Evolutionary conservation across 2,329 filamentous ascomycete genomes (phyloP), one percentile per base, ranked within the genome.

Genomic region (Colletotrichum gigasporum): DNA sequence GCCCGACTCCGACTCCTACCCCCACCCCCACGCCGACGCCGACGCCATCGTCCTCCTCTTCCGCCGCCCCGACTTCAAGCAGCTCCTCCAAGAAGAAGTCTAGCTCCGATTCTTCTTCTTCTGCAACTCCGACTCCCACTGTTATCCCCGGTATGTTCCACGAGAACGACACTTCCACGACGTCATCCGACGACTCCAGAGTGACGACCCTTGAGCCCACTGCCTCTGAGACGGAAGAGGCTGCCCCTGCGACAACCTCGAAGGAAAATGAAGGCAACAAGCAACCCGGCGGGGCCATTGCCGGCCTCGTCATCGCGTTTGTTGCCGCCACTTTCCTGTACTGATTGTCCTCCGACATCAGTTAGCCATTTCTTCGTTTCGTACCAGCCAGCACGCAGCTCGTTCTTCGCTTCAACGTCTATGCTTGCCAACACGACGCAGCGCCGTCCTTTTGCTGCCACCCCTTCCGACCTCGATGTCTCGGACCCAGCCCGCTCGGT

Each of bases 251-350:
- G 12, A 72, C 72, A 11, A 73, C 76, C 16, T 73, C 78, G n/a
- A 75, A 76, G 67, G 75, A 81, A 69, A 85, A 77, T 66, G 83
- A 85, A 67, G 82, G 79, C 18, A 77, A 78, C 14, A 81, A 80
- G 45, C 80, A 85, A 68, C 81, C 82, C 51, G 81, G 81, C 54
- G 79, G 81, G 50, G 84, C 85, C 51, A 73, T 86, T 37, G 84
- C 79, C 7, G 84, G 86, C 45, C 78, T 88, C 20, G 76, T 88
- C 42, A 79, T 88, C 45, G 86, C 85, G 55, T 79, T 88, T 44
- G 77, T 87, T 30, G 85, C 84, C 22, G 81, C 85, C 24, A 80
- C 80, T 14, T 83, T 79, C 69, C 75, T 85, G 67, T 80, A 82
- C 67, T 86, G 41, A 63, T 55, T 34, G 22, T 24, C 22, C 4